A percentile compares a stretch with the other conserved stretches of the same genome.
These are phyloP conservation scores for Syncephalastrum sp. DNA, from an alignment of 371 early-diverging fungal genomes.

Conservation along the genomic window DNA sequence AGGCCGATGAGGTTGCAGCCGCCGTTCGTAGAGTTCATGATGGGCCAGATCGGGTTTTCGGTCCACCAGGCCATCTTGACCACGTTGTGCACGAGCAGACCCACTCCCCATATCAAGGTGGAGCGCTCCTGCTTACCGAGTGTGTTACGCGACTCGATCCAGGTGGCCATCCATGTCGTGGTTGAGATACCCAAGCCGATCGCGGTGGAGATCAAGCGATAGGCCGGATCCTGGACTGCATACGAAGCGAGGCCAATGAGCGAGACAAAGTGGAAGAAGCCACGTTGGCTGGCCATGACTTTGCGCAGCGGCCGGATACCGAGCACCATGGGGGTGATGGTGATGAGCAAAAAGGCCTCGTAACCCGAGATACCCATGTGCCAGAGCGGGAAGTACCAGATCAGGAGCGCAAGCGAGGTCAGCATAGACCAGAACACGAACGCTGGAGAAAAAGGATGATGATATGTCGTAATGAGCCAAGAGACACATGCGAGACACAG, in stretches of 20 bases:
- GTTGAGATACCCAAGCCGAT: slow-evolving; percentile 58
- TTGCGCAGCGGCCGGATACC: slow-evolving; percentile 62
- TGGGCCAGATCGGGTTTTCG: slow-evolving; percentile 82
- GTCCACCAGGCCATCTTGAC: slow-evolving; percentile 77
- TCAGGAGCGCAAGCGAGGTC: slow-evolving; percentile 69
- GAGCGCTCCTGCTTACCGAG: slow-evolving; percentile 62
- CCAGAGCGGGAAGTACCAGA: slow-evolving; percentile 86
- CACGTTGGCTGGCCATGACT: slow-evolving; percentile 54
- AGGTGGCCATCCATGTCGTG: slow-evolving; percentile 58
- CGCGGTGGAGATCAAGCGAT: slow-evolving; percentile 62
- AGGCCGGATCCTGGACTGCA: slow-evolving; percentile 52
- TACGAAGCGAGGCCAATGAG: slow-evolving; percentile 68
- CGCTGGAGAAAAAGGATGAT: slow-evolving; percentile 36
- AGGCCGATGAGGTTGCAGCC: slow-evolving; percentile 69
- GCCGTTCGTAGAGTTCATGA: slow-evolving; percentile 72
- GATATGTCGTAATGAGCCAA: too few relatives aligned
- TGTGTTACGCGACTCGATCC: slow-evolving; percentile 54
- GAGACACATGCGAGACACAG: neutral
- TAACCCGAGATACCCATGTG: slow-evolving; percentile 85
- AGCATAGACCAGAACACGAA: slow-evolving; percentile 82
- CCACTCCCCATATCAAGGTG: slow-evolving; percentile 64
- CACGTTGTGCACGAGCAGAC: slow-evolving; percentile 65
- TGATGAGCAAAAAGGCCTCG: slow-evolving; percentile 72
- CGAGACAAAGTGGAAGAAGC: slow-evolving; percentile 57
- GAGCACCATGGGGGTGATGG: slow-evolving; percentile 59